These are phyloP conservation scores for Salix viminalis DNA, from an alignment of 345 rosid species.

Conservation along the genomic window DNA sequence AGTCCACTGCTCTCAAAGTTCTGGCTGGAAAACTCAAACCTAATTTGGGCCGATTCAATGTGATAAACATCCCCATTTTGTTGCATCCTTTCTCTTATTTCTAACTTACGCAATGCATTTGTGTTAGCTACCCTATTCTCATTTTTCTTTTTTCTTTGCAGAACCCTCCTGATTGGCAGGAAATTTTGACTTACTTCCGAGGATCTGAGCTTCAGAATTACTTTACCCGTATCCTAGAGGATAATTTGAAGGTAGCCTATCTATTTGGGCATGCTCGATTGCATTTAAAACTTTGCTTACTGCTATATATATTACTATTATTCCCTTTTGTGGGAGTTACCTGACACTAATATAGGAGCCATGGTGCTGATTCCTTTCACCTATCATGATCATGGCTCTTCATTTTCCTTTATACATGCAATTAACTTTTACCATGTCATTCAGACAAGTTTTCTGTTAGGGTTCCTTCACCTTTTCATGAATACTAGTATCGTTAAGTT, in stretches of 20 bases:
- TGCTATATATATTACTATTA: not conserved
- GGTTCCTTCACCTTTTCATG: not conserved
- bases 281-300: not conserved
- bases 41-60: conserved; percentile 91
- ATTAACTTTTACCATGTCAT: not conserved
- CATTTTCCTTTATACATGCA: not conserved
- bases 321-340: not conserved
- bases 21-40: conserved; percentile 97
- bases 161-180: conserved; percentile 99
- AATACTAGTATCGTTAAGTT: too few relatives aligned
- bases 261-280: not conserved
- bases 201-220: conserved; percentile 97
- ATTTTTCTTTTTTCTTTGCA: conserved; percentile 24
- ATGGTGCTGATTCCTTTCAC: not conserved
- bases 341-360: not conserved
- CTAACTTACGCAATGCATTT: not conserved
- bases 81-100: not conserved
- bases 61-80: conserved; percentile 11
- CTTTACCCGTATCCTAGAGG: conserved; percentile 93
- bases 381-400: not conserved
- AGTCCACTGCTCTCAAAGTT: conserved; percentile 92
- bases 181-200: conserved; percentile 88
- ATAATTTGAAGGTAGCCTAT: conserved; percentile 70
- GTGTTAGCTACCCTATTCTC: conserved; percentile 3
- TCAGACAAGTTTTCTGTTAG: not conserved